Evolutionary conservation across 176 grass and related monocot genomes (phyloP).

Genomic region (Canna indica): DNA sequence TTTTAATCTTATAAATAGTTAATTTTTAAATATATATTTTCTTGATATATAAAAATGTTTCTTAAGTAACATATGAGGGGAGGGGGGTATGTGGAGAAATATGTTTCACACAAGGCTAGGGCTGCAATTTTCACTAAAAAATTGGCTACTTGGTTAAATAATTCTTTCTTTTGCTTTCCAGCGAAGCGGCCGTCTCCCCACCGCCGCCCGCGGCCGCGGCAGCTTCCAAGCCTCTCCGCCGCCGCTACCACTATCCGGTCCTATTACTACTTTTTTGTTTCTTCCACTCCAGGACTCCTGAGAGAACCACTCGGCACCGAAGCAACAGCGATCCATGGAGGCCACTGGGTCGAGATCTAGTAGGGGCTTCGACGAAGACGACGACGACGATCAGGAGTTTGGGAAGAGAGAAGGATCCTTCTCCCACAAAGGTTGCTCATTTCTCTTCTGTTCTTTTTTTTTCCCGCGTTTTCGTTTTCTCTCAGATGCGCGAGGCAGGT

Average conservation of each 20-base stretch:
- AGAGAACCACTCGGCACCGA: slow-evolving; percentile 16
- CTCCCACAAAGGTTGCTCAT: slow-evolving; percentile 59
- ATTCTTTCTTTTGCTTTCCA: slow-evolving; percentile 7
- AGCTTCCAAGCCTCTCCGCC: slow-evolving; percentile 23
- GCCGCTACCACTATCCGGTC: slow-evolving; percentile 28
- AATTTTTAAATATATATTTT: too few relatives aligned
- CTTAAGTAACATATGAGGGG: too few relatives aligned
- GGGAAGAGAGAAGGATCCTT: slow-evolving; percentile 66
- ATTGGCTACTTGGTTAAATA: slow-evolving; percentile 2
- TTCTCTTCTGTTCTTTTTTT: slow-evolving; percentile 2
- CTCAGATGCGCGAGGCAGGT: neutral
- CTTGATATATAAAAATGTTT: too few relatives aligned
- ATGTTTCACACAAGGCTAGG: neutral
- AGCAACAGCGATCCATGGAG: slow-evolving; percentile 64
- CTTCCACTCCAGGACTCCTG: neutral
- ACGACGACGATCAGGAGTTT: slow-evolving; percentile 61
- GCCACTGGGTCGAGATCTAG: slow-evolving; percentile 62
- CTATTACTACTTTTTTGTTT: neutral
- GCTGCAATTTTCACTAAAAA: neutral
- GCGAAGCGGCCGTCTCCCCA: slow-evolving; percentile 47
- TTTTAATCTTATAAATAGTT: too few relatives aligned
- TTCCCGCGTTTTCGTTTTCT: neutral
- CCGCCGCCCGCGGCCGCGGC: slow-evolving; percentile 43
- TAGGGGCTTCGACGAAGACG: slow-evolving; percentile 75
- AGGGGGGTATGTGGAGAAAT: too few relatives aligned